Evolutionary conservation across 2,329 filamentous ascomycete genomes (phyloP), one percentile per base, ranked within the genome.

Genomic region (Pezicula neosporulosa): DNA sequence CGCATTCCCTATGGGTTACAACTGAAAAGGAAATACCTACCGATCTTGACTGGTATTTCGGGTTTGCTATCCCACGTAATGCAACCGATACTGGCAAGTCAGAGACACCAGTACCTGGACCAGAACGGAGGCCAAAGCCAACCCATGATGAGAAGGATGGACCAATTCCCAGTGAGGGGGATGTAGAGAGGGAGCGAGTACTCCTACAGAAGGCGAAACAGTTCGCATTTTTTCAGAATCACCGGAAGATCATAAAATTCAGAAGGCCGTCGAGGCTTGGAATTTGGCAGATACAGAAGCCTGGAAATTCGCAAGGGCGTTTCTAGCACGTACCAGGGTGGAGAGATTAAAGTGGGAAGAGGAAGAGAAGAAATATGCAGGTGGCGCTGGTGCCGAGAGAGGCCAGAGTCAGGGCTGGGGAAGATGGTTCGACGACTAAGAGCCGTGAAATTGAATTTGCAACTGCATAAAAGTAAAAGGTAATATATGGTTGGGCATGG

Each of bases 31-130:
- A 77, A 1, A 70, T 75, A 6, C 68, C 72, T 1, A 68, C 79
- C n/a, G 87, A 94, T 57, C 74, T 96, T 2, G 87, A 93, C 64
- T 97, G 91, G 90, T 81, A 87, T 59, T 90, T 97, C 66, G 94
- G 93, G 49, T 97, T 97, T 69, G 75, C 77, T 13, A 77, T 97
- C 9, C 89, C 92, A 2, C 76, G 77, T 44, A 70, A 75, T 18
- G 71, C 73, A 10, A 74, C 78, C 4, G 69, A 77, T 38, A 73
- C 76, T 27, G 78, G 76, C 44, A 78, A 79, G 55, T 80, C 78
- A 13, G 73, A 78, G 58, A 79, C 81, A 1, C 80, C 82, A 0
- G 77, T 81, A 6, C 78, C 81, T 0, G 77, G 79, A 2, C 78
- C 81, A 2, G 78, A 85, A 61, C 74, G 77, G 42, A 72, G 77